Percentiles rank a stretch among this genome's conserved stretches.
Conservation (phyloP, 495 filamentous ascomycete species). For the Acidomyces sp. region DNA sequence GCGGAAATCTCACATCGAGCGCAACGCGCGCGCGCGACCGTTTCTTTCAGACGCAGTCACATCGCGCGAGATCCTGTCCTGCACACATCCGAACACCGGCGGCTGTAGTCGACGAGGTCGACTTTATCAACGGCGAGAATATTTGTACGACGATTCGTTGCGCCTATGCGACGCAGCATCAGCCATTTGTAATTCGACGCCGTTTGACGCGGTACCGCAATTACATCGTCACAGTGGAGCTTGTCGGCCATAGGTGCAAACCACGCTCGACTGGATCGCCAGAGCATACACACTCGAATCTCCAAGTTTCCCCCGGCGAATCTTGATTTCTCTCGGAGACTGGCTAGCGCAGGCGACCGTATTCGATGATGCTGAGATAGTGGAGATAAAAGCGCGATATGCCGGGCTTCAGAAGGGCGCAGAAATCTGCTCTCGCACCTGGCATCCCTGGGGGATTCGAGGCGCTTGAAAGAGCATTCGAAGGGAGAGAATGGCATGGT, state of each 20-base stretch:
- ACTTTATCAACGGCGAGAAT: too few relatives aligned
- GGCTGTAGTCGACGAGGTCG: too few relatives aligned
- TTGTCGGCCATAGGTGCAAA: neutral
- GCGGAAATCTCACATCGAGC: too few relatives aligned
- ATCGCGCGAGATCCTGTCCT: too few relatives aligned
- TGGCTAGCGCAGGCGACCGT: too few relatives aligned
- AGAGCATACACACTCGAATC: neutral
- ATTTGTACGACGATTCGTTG: slow-evolving; percentile 2
- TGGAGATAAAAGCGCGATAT: neutral
- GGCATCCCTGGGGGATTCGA: neutral
- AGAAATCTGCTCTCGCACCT: neutral
- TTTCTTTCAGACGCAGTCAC: too few relatives aligned
- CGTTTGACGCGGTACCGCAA: too few relatives aligned
- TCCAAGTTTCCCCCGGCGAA: neutral
- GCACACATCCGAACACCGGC: too few relatives aligned
- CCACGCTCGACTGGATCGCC: neutral
- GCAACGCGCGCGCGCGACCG: too few relatives aligned
- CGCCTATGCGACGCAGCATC: slow-evolving; percentile 2
- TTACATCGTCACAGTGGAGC: too few relatives aligned
- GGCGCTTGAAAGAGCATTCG: slow-evolving; percentile 6
- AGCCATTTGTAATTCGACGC: neutral
- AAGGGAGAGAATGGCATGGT: neutral
- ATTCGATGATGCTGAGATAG: too few relatives aligned
- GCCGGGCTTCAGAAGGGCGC: slow-evolving; percentile 2
- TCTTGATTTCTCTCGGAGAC: too few relatives aligned